Evolutionary conservation across 306 rosid species (phyloP), one percentile per base, ranked within the genome.

Genomic region (Begonia loranthoides): DNA sequence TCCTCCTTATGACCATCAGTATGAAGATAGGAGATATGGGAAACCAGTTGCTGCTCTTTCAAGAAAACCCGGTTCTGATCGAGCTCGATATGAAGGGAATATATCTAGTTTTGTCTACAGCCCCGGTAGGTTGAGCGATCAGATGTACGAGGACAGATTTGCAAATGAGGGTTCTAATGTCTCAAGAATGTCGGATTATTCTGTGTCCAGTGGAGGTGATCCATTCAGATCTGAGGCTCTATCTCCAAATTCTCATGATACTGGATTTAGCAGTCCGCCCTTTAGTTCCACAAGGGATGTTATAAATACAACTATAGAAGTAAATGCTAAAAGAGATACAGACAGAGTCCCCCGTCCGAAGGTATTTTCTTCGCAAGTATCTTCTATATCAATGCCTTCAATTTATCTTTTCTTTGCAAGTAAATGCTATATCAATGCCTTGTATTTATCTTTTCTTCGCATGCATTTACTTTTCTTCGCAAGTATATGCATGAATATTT

Each of bases 1-100:
- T 70, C 97, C 97, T 45, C 97, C 97, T n/a, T 88, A 88, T 75
- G 97, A 88, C 69, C 55, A 81, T 75, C 97, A 88, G 61, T 88
- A 88, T 51, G 97, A 88, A 66, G 97, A 88, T 63, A 76, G 95
- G 9, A 72, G 81, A 50, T 88, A 88, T 69, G 97, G 97, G 54
- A 88, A 78, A 60, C 87, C 73, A 58, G 73, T 74, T 71, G 80
- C 77, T 58, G 65, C 55, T 3, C 73, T 84, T 50, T 78, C 87
- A 17, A 71, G 97, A 68, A 88, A 82, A 73, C 87, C 95, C 61
- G 95, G 97, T 54, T 84, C 97, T 17, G 97, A 88, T 61, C 71
- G 78, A 62, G 93, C 76, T 55, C 76, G 71, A 50, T 77, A 81
- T 67, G 97, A 79, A 51, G 89, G 87, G 67, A 88, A 88, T 55